Conservation (phyloP, 257 asterid species). For the Gardenia jasminoides region DNA sequence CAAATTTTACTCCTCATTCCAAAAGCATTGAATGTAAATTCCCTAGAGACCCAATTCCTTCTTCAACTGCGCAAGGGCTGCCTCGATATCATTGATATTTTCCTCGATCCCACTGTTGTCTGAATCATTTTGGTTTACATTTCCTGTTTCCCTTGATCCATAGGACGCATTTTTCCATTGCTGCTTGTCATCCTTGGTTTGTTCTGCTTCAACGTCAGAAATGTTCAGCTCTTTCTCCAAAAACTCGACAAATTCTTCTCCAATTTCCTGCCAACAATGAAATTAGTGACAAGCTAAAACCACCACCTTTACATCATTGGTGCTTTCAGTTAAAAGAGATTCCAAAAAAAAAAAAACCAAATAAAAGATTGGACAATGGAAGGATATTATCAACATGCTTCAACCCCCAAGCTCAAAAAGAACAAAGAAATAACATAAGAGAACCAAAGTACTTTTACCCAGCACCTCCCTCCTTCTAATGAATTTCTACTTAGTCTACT, state of each 20-base stretch:
- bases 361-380: not conserved
- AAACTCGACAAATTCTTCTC: conserved; percentile 95
- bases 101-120: conserved; percentile 53
- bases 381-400: not conserved
- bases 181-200: conserved; percentile 20
- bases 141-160: conserved; percentile 31
- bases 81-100: conserved; percentile 79
- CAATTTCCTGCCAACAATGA: conserved; percentile 62
- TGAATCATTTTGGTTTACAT: conserved; percentile 24
- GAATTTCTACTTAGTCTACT: not conserved
- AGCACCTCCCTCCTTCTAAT: not conserved
- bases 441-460: not conserved
- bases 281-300: not conserved
- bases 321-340: not conserved
- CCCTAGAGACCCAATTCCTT: conserved; percentile 72
- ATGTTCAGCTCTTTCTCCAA: conserved; percentile 83
- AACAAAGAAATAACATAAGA: not conserved
- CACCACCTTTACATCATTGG: not conserved
- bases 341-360: not conserved
- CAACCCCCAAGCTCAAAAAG: not conserved
- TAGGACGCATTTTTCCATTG: conserved; percentile 28
- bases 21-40: too few relatives aligned
- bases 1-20: not conserved
- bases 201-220: conserved; percentile 43
- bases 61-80: conserved; percentile 70